Evolutionary conservation across 352 stramenopile species (phyloP), one percentile per base, ranked within the genome.

Genomic region (Phytopythium vexans): DNA sequence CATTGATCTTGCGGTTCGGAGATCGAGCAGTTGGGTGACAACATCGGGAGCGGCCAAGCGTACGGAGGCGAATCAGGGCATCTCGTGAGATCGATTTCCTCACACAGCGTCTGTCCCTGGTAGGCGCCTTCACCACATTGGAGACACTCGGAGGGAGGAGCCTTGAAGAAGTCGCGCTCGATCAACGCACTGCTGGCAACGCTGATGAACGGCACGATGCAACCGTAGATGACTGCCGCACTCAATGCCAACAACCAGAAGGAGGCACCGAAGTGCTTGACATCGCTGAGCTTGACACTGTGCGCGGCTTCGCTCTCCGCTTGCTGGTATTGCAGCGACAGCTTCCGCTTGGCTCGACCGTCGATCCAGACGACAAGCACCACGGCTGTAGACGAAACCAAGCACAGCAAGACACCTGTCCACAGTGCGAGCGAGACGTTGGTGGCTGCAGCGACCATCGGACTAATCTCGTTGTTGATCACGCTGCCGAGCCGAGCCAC

Each of bases 191-290:
- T 94, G 55, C 79, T 93, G 0, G 90, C 90, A 36, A 98, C 86
- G 62, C 91, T 97, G 60, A 98, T 98, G 56, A 97, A 98, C 27
- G 93, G 92, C 8, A 98, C 83, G 11, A 98, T 88, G 54, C 86
- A 96, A 27, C 89, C 93, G 47, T 98, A 98, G 10, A 97, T 79
- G 4, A 97, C 82, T 40, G 97, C 62, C 48, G 88, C 98, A 40
- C 77, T 92, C 10, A 97, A 52, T 6, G 77, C 77, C 11, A 98
- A 60, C 8, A 97, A 58, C 89, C 88, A 97, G 60, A 97, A 97
- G 0, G 86, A 69, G 16, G 75, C 74, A 0, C 74, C 75, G 49
- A 94, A 94, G 41, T 92, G 68, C 36, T 83, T 81, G 12, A 92
- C 59, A 51, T 94, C 79, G 54, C 74, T 77, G 38, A 92, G 72